phyloP scores from a whole-genome alignment of 1,284 basidiomycete species.

The Cryptococcus depauperatus region DNA sequence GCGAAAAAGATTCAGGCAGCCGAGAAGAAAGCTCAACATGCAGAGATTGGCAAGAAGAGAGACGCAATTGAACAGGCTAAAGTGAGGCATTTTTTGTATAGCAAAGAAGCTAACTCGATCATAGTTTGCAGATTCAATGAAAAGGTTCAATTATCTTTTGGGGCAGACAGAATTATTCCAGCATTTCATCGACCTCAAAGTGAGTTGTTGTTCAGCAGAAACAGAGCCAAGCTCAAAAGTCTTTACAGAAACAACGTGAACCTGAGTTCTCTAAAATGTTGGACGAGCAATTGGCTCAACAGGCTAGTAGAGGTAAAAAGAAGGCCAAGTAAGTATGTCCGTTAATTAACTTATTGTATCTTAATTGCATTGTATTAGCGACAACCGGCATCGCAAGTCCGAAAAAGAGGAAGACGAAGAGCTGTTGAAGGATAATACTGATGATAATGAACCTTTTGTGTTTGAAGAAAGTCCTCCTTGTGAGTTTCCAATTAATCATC shows the following conservation, averaged over 20 bases:
- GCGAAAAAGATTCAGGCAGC: constrained; percentile 35
- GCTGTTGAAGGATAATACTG: constrained; percentile 74
- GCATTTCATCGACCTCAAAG: constrained; percentile 92
- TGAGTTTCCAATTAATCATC: constrained; percentile 45
- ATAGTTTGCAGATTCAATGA: constrained; percentile 88
- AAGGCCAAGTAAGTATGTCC: constrained; percentile 52
- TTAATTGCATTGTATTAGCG: constrained; percentile 45
- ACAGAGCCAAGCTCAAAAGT: constrained; percentile 1
- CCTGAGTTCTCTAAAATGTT: constrained; percentile 87
- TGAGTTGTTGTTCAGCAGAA: constrained; percentile 31
- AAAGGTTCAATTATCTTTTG: constrained; percentile 86
- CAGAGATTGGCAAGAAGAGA: constrained; percentile 38
- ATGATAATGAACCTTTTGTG: constrained; percentile 74
- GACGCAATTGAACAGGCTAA: constrained; percentile 42
- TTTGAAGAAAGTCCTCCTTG: constrained; percentile 88
- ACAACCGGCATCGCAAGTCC: constrained; percentile 79
- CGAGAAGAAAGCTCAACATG: constrained; percentile 36
- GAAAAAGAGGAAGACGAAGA: constrained; percentile 99
- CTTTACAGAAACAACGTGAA: constrained; percentile 68
- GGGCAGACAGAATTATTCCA: constrained; percentile 94
- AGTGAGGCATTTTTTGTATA: constrained; percentile 21
- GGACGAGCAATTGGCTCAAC: constrained; percentile 54
- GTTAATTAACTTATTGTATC: not conserved
- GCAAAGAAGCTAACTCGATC: constrained; percentile 1
- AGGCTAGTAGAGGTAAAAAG: constrained; percentile 72